Evolutionary conservation across 140 eudicot species (phyloP), one percentile per base, ranked within the genome.

Genomic region (Senecio squalidus): DNA sequence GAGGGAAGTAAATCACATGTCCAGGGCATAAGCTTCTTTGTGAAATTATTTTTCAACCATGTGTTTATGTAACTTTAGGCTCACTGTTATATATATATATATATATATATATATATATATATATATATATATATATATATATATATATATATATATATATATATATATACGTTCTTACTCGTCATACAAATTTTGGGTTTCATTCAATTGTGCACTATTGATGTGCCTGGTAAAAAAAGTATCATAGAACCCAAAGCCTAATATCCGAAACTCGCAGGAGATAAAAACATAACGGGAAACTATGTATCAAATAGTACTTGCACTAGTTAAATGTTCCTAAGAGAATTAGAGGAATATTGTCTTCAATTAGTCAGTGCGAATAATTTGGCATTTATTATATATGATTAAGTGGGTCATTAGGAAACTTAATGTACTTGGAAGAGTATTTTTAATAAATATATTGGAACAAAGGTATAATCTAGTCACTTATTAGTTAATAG

Each of bases 401-500:
- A 46, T 10, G 45, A 45, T 46, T 45, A 11, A 60, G 67, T 28
- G 27, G 13, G 56, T 21, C 45, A 29, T 27, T 47, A 28, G 27
- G n/a, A n/a, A n/a, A n/a, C n/a, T n/a, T n/a, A n/a, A n/a, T n/a
- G n/a, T n/a, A n/a, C n/a, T n/a, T n/a, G n/a, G n/a, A n/a, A n/a
- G n/a, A n/a, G n/a, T n/a, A n/a, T n/a, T n/a, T n/a, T n/a, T n/a
- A n/a, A n/a, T n/a, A n/a, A n/a, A n/a, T n/a, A n/a, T n/a, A n/a
- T n/a, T n/a, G n/a, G n/a, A 34, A 9, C 27, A 25, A 31, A 31
- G 33, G 25, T 22, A n/a, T n/a, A 48, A 50, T 64, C 18, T 23
- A 51, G 48, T 5, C 50, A 45, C 31, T 28, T 62, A 47, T 44
- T 4, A 45, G 18, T 44, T 61, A 29, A 17, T 14, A 44, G 67